A percentile compares a stretch with the other conserved stretches of the same genome.
phyloP scores from a whole-genome alignment of 768 basidiomycete species.

The Dacryopinax primogenitus region DNA sequence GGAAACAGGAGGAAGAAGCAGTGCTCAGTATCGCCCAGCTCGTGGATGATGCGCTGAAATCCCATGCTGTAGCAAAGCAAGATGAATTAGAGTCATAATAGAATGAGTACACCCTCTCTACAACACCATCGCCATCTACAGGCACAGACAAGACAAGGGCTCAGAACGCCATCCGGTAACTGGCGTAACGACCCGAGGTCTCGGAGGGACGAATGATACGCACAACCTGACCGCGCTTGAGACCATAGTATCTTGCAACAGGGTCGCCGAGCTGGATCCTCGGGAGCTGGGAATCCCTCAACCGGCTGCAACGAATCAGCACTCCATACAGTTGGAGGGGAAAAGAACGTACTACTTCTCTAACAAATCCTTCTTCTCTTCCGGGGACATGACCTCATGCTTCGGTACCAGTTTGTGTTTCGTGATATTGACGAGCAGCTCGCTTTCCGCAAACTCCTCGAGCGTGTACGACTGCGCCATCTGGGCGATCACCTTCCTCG shows the following conservation, averaged over 20 bases:
- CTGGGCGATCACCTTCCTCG: slow-evolving; percentile 85
- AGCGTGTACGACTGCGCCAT: slow-evolving; percentile 77
- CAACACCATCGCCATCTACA: neutral
- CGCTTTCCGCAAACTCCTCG: slow-evolving; percentile 94
- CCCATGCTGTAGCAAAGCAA: neutral
- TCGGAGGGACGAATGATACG: slow-evolving; percentile 96
- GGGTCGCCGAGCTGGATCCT: slow-evolving; percentile 94
- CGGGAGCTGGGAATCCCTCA: slow-evolving; percentile 95
- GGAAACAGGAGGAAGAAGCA: slow-evolving; percentile 63
- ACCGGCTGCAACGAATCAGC: slow-evolving; percentile 44
- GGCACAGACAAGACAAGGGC: neutral
- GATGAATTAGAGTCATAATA: neutral
- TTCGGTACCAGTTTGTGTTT: slow-evolving; percentile 89
- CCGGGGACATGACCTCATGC: slow-evolving; percentile 72
- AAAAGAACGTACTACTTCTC: slow-evolving; percentile 74
- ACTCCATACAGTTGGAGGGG: slow-evolving; percentile 5
- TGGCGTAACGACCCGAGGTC: slow-evolving; percentile 87
- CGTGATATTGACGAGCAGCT: slow-evolving; percentile 93
- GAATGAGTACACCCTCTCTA: neutral
- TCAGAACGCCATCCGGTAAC: slow-evolving; percentile 74
- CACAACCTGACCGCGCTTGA: slow-evolving; percentile 90
- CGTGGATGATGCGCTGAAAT: slow-evolving; percentile 37
- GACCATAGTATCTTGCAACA: slow-evolving; percentile 96
- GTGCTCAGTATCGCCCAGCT: slow-evolving; percentile 56
- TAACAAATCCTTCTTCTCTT: slow-evolving; percentile 76